These are phyloP conservation scores for Aotearoamyces nothofagi DNA, from an alignment of 2,329 filamentous ascomycete species.

Conservation along the genomic window DNA sequence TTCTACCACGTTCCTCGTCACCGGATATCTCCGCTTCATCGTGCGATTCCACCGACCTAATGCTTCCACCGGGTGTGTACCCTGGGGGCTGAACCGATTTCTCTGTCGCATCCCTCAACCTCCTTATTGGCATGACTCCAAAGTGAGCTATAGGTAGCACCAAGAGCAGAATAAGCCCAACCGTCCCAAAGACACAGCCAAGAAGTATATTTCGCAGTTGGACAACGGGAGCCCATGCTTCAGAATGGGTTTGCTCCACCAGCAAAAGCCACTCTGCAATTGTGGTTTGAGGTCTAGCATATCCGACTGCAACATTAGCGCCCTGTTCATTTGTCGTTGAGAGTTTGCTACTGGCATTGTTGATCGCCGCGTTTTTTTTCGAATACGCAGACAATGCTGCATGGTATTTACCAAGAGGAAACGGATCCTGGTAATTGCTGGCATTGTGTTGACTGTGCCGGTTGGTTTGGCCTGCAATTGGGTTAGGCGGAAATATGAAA, in stretches of 20 bases:
- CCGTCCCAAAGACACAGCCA: conserved; percentile 72
- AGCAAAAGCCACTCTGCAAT: conserved; percentile 73
- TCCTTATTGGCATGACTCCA: conserved; percentile 53
- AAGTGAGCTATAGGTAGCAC: conserved; percentile 69
- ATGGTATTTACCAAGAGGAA: conserved; percentile 49
- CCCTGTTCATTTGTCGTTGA: conserved; percentile 60
- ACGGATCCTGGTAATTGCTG: conserved; percentile 15
- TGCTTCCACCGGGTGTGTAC: conserved; percentile 16
- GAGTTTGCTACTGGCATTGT: conserved; percentile 55
- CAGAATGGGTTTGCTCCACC: conserved; percentile 58
- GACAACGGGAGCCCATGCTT: conserved; percentile 63
- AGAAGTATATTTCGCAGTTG: conserved; percentile 68
- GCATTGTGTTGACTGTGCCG: conserved; percentile 32
- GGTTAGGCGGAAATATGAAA: conserved; percentile 43
- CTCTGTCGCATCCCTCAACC: conserved; percentile 17
- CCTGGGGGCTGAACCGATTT: conserved; percentile 17
- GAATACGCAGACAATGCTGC: conserved; percentile 46
- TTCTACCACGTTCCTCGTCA: conserved; percentile 10
- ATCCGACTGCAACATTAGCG: conserved; percentile 61
- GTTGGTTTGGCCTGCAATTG: conserved; percentile 23
- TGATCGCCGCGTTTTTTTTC: conserved; percentile 29
- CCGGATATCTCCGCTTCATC: conserved; percentile 11
- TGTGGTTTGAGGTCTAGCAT: conserved; percentile 48
- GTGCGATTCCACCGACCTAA: conserved; percentile 12
- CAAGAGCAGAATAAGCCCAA: conserved; percentile 55